Evolutionary conservation across 306 rosid species (phyloP), one percentile per base, ranked within the genome.

Genomic region (Cicer yamashitae): DNA sequence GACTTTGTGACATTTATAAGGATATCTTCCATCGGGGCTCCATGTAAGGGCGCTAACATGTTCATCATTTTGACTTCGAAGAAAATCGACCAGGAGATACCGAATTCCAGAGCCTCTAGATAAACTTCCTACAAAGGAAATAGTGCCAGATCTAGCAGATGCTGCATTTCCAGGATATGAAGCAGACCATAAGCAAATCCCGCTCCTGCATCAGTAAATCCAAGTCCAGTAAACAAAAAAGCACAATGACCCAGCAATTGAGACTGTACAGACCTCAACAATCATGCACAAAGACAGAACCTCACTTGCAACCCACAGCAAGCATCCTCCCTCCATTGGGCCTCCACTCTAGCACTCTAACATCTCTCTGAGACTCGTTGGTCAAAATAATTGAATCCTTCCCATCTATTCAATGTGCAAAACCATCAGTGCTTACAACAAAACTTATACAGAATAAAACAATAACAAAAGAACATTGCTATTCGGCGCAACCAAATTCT

Each of bases 1-100:
- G 13, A 37, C 60, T 44, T 12, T 14, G 10, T 9, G 25, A 58
- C 34, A 68, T 76, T 73, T 52, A 44, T 74, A 6, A 56, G 98
- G 97, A 94, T 94, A 94, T 94, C 97, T 94, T 88, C 98, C 98
- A 81, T 94, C 87, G 7, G 98, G 97, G 84, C 97, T 91, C 98
- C 98, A 94, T 34, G 96, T 83, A 56, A 94, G 86, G 67, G 97
- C 91, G 51, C 90, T 90, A 68, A 94, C 87, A 78, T 88, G 94
- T 83, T 90, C 98, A 71, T 83, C 82, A n/a, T 78, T 80, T 20
- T 77, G 86, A 83, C 88, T 87, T 14, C 66, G 84, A 85, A 94
- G 96, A 85, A 88, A 94, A 84, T 94, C 98, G 7, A 89, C 94
- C 83, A 91, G 81, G 72, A 81, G 84, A 83, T 91, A 94, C 61